These are phyloP conservation scores for Boletus holoroseus DNA, from an alignment of 1,284 basidiomycete genomes.

Conservation along the genomic window DNA sequence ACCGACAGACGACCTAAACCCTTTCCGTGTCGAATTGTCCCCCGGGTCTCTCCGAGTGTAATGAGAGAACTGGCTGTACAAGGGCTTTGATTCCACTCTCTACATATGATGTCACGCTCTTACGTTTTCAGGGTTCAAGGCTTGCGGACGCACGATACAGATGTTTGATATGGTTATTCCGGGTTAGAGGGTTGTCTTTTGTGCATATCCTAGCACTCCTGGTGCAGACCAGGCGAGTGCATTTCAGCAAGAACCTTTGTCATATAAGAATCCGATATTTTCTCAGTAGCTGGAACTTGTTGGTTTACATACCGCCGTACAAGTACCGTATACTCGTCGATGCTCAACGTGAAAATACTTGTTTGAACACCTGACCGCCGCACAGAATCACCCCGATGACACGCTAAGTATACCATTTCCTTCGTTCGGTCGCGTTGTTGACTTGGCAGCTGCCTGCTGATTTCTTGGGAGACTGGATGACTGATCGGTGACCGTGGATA, in stretches of 20 bases:
- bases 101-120: neutral
- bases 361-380: neutral
- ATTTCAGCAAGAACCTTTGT: constrained; percentile 1
- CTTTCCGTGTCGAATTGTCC: constrained; percentile 23
- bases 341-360: neutral
- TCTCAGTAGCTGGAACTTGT: neutral
- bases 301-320: neutral
- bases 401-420: constrained; percentile 1
- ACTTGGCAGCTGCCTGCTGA: neutral
- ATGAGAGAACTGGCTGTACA: constrained; percentile 12
- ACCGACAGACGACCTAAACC: constrained; percentile 18
- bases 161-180: neutral
- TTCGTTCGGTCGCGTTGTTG: neutral
- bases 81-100: no score
- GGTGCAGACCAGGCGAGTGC: constrained; percentile 8
- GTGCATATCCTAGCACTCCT: neutral
- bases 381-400: constrained; percentile 2
- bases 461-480: neutral
- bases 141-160: neutral
- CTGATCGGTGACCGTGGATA: constrained; percentile 1
- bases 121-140: neutral
- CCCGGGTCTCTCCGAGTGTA: constrained; percentile 11
- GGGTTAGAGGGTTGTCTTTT: neutral
- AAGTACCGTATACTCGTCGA: neutral
- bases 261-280: neutral